phyloP scores from a whole-genome alignment of 257 asterid genomes.

The Nicotiana knightiana region DNA sequence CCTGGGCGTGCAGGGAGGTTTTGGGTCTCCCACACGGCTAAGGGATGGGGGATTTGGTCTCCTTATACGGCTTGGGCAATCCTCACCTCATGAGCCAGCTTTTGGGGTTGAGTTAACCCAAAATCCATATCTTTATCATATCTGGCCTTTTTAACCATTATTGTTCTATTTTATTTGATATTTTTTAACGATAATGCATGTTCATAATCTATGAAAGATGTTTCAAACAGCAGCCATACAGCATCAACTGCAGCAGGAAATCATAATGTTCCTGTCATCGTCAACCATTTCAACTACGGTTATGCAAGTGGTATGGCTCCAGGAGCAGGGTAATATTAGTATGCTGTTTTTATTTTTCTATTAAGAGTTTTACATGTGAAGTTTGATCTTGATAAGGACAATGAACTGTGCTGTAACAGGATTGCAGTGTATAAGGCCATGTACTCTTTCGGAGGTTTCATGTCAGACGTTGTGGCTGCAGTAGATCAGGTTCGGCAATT shows the following conservation, averaged over 20 bases:
- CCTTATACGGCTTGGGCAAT: no score
- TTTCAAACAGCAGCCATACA: slow-evolving; percentile 47
- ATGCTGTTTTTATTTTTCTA: background rate
- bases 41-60: no score
- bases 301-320: slow-evolving; percentile 84
- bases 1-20: no score
- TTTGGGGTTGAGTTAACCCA: no score
- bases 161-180: background rate
- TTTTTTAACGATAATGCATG: background rate
- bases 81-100: no score
- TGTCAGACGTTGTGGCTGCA: slow-evolving; percentile 77
- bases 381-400: background rate
- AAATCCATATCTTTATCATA: background rate
- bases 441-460: slow-evolving; percentile 57
- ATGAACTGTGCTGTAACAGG: slow-evolving; percentile 21
- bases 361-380: background rate
- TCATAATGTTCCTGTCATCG: slow-evolving; percentile 37
- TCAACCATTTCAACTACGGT: slow-evolving; percentile 52
- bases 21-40: no score
- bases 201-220: slow-evolving; percentile 8
- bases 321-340: slow-evolving; percentile 48
- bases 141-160: background rate
- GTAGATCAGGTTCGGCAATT: slow-evolving; percentile 48
- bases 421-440: slow-evolving; percentile 66
- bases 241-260: slow-evolving; percentile 82